These are phyloP conservation scores for Arthrobotrys sphaeroides DNA, from an alignment of 2,329 filamentous ascomycete species.

Conservation along the genomic window DNA sequence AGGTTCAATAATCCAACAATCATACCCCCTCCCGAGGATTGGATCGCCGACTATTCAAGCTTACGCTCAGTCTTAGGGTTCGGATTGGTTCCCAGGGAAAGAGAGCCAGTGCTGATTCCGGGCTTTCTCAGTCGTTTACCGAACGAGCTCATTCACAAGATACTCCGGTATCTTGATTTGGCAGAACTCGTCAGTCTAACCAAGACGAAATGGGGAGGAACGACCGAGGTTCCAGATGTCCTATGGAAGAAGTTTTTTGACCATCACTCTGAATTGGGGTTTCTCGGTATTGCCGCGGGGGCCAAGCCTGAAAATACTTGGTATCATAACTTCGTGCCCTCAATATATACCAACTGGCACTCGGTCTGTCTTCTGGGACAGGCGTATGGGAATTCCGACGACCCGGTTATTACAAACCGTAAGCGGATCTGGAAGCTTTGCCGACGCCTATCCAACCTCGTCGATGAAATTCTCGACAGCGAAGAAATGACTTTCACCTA, in stretches of 20 bases:
- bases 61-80: neutral
- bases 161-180: neutral
- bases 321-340: neutral
- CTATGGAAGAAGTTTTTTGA: too few relatives aligned
- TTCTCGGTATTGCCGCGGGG: neutral
- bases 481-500: neutral
- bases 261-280: too few relatives aligned
- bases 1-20: neutral
- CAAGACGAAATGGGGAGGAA: neutral
- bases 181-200: neutral
- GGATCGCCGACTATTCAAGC: neutral
- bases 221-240: neutral
- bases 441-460: neutral
- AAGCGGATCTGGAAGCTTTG: slow-evolving; percentile 2
- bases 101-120: neutral
- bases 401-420: neutral
- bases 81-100: neutral
- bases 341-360: neutral
- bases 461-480: slow-evolving; percentile 6
- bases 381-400: neutral
- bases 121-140: neutral
- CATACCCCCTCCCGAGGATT: neutral
- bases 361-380: neutral
- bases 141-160: neutral
- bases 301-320: neutral